A percentile compares a stretch with the other conserved stretches of the same genome.
Conservation (phyloP, 495 filamentous ascomycete genomes). For the Trichoderma parareesei region DNA sequence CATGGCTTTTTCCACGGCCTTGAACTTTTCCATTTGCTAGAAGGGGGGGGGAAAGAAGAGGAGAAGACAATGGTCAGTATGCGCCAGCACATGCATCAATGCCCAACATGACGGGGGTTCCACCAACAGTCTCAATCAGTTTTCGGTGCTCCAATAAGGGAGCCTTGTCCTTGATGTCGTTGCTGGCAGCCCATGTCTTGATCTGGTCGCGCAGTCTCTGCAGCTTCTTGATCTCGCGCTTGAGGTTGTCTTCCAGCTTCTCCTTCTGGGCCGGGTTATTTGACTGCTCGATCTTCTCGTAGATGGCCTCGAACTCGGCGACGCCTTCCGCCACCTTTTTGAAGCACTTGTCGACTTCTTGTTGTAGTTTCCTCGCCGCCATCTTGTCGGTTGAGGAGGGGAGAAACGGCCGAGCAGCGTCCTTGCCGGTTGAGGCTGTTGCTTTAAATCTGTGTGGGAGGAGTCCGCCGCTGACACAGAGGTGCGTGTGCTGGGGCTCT, state of each 20-base stretch:
- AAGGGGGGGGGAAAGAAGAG: slow-evolving; percentile 12
- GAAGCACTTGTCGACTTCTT: slow-evolving; percentile 98
- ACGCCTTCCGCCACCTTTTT: slow-evolving; percentile 93
- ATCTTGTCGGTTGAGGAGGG: slow-evolving; percentile 42
- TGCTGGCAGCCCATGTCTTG: slow-evolving; percentile 94
- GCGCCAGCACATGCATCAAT: slow-evolving; percentile 12
- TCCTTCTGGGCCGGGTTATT: slow-evolving; percentile 93
- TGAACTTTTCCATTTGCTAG: slow-evolving; percentile 99
- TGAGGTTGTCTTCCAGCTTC: slow-evolving; percentile 93
- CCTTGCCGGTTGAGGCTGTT: not conserved
- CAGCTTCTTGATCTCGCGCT: slow-evolving; percentile 99
- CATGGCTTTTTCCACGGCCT: slow-evolving; percentile 99
- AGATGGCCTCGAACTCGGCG: slow-evolving; percentile 81
- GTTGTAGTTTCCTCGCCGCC: slow-evolving; percentile 89
- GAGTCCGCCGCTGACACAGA: not conserved
- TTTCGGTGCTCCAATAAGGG: slow-evolving; percentile 88
- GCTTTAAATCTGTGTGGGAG: not conserved
- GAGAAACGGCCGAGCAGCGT: not conserved
- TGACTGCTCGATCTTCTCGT: slow-evolving; percentile 89
- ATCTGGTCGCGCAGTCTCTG: slow-evolving; percentile 96
- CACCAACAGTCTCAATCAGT: slow-evolving; percentile 83
- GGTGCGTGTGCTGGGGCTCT: not conserved
- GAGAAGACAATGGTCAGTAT: slow-evolving; percentile 7
- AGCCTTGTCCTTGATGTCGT: slow-evolving; percentile 98
- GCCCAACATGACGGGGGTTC: not conserved